Evolutionary conservation across 2,329 filamentous ascomycete genomes (phyloP).

Genomic region (Epichloe hybrida): DNA sequence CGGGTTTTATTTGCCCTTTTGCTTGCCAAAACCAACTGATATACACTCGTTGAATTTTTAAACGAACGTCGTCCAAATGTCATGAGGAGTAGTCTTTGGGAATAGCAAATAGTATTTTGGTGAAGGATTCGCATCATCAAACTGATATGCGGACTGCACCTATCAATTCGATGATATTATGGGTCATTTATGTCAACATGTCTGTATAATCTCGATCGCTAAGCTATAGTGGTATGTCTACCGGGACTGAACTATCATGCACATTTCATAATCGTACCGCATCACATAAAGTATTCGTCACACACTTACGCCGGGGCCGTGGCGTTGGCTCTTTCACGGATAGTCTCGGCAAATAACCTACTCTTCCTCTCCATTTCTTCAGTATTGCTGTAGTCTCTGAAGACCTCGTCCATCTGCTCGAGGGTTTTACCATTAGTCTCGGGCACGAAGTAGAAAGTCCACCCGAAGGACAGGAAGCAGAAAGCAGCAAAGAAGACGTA

Average conservation of each 20-base stretch:
- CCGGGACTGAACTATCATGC: background rate
- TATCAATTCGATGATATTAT: too few relatives aligned
- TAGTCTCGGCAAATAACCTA: conserved; percentile 3
- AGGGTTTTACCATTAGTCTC: conserved; percentile 42
- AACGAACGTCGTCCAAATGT: background rate
- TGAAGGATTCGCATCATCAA: background rate
- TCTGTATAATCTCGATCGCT: background rate
- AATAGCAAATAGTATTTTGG: background rate
- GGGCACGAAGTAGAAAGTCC: conserved; percentile 40
- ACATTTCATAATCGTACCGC: background rate
- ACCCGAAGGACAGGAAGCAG: conserved; percentile 39
- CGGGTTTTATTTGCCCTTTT: background rate
- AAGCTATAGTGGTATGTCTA: background rate
- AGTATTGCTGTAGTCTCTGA: conserved; percentile 14
- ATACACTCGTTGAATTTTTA: background rate
- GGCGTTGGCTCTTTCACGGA: background rate
- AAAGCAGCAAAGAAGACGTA: conserved; percentile 49
- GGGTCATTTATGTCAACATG: background rate
- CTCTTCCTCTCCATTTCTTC: conserved; percentile 8
- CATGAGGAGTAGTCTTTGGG: background rate
- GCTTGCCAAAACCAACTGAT: background rate
- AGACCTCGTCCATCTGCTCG: conserved; percentile 37
- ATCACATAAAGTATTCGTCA: background rate
- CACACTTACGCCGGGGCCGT: background rate
- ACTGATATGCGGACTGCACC: too few relatives aligned